Evolutionary conservation across 768 basidiomycete genomes (phyloP), one percentile per base, ranked within the genome.

Genomic region (Psilocybe sp.): DNA sequence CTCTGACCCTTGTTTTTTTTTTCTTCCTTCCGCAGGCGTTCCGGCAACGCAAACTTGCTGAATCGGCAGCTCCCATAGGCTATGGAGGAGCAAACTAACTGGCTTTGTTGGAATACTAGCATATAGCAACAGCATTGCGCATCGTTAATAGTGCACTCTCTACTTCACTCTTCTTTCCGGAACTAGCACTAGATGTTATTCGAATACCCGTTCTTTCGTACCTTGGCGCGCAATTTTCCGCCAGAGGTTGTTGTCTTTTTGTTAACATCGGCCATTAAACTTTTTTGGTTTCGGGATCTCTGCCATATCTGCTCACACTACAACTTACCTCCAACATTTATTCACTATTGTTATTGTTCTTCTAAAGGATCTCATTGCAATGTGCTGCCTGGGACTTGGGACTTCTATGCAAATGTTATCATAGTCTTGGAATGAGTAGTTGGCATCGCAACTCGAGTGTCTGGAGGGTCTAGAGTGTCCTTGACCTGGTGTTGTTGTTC

Each of bases 41-140:
- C 80, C 76, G 88, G 57, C 76, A 81, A 69, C 79, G 82, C 58
- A 86, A 81, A 66, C 77, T 87, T 59, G 84, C 82, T 19, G 87
- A 91, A 67, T 68, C 77, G 41, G 82, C 73, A 41, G 73, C 73
- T 31, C 57, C 61, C 40, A 77, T 81, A 71, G 84, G 81, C 35
- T 88, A 87, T 58, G 80, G 81, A 49, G 80, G 79, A 52, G 49
- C 45, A 16, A 55, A 43, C 45, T 40, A 49, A 54, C 23, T 8
- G 43, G 39, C 36, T 38, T 45, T 39, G 46, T 34, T 38, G 15
- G 33, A 12, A 15, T 33, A 40, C 49, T 20, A 46, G 31, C 44
- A 52, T 16, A 23, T 32, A 4, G 37, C 33, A 39, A 19, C 19
- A 32, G 12, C 31, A 28, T 38, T 48, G 47, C 47, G 20, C 39